phyloP scores from a whole-genome alignment of 1,139 yeast species.

The Debaryomyces fabryi region DNA sequence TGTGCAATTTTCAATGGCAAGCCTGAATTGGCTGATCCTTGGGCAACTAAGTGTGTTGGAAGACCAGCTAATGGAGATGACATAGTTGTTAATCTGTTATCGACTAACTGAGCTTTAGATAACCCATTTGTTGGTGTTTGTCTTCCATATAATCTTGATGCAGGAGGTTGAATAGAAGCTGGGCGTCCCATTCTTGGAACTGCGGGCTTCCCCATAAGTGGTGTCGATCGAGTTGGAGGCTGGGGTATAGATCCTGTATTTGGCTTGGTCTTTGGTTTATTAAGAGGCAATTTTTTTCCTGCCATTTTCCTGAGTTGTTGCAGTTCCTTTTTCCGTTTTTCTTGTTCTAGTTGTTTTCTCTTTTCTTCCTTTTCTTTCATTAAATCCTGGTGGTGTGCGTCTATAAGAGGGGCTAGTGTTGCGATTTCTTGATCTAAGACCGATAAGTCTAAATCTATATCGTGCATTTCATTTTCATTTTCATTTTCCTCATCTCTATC shows the following conservation, averaged over 20 bases:
- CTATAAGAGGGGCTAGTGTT: slow-evolving; percentile 41
- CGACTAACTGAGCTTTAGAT: slow-evolving; percentile 19
- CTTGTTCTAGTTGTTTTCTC: slow-evolving; percentile 25
- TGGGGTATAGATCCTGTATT: not conserved
- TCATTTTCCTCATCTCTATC: slow-evolving; percentile 17
- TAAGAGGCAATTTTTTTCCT: not conserved
- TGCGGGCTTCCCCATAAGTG: slow-evolving; percentile 44
- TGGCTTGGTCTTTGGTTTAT: not conserved
- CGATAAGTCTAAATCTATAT: slow-evolving; percentile 31
- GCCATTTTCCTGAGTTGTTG: slow-evolving; percentile 17
- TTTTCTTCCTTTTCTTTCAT: slow-evolving; percentile 27
- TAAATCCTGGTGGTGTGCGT: slow-evolving; percentile 36
- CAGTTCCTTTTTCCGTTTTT: slow-evolving; percentile 24
- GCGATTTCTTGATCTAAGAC: slow-evolving; percentile 47
- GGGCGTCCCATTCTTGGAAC: slow-evolving; percentile 48
- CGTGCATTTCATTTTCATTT: slow-evolving; percentile 7
- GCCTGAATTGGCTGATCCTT: slow-evolving; percentile 12
- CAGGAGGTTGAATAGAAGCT: slow-evolving; percentile 52
- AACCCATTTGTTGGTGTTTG: slow-evolving; percentile 14
- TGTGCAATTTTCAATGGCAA: slow-evolving; percentile 23
- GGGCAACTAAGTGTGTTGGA: slow-evolving; percentile 26
- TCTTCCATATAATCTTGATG: slow-evolving; percentile 39
- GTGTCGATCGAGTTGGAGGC: slow-evolving; percentile 20
- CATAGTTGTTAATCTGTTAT: slow-evolving; percentile 22
- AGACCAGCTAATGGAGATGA: slow-evolving; percentile 19